Evolutionary conservation across 2,329 filamentous ascomycete genomes (phyloP).

Genomic region (Neodidymelliopsis sp.): DNA sequence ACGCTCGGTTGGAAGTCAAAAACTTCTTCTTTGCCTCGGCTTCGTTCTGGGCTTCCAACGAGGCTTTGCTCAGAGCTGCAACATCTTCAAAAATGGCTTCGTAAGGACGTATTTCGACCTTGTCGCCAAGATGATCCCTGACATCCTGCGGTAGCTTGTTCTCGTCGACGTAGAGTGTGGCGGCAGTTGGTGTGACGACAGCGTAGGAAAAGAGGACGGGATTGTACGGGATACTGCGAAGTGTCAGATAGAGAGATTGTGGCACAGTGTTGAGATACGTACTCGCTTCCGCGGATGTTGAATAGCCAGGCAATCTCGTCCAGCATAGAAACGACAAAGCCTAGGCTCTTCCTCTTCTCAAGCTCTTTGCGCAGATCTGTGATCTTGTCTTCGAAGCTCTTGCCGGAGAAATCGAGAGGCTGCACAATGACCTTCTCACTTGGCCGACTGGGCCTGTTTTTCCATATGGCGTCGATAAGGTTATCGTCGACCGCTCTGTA

Average conservation of each 20-base stretch:
- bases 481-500: conserved; percentile 81
- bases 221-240: conserved; percentile 82
- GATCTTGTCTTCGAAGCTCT: conserved; percentile 82
- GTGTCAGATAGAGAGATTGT: not conserved
- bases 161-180: conserved; percentile 84
- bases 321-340: conserved; percentile 91
- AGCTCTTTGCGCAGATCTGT: conserved; percentile 88
- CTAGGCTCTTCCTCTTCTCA: conserved; percentile 85
- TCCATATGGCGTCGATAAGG: conserved; percentile 92
- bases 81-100: conserved; percentile 80
- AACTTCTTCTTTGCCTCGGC: conserved; percentile 66
- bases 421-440: conserved; percentile 78
- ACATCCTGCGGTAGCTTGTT: conserved; percentile 76
- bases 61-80: conserved; percentile 64
- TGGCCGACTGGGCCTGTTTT: conserved; percentile 74
- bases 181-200: conserved; percentile 76
- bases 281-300: conserved; percentile 90
- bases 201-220: conserved; percentile 99
- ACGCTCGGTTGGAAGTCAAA: conserved; percentile 85
- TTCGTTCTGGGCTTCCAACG: conserved; percentile 45
- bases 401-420: conserved; percentile 77
- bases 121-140: conserved; percentile 71
- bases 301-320: conserved; percentile 99
- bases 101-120: conserved; percentile 82
- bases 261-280: conserved; percentile 31